These are phyloP conservation scores for Triangularia verruculosa DNA, from an alignment of 2,329 filamentous ascomycete species.

Conservation along the genomic window DNA sequence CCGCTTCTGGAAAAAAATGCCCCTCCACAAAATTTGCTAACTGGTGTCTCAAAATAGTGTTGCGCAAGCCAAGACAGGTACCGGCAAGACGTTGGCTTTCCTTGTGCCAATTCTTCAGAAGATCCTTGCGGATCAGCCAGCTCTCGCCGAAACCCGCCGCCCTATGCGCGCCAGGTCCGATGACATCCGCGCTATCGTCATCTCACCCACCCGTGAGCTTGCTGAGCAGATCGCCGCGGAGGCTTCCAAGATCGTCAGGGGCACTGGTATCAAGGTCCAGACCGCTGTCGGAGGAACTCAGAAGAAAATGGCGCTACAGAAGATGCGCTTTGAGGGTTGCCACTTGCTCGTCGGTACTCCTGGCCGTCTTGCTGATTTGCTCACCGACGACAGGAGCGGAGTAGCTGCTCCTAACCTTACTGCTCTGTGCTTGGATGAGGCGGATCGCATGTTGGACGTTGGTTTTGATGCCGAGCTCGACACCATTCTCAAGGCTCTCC, in stretches of 20 bases:
- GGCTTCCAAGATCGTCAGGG: slow-evolving; percentile 62
- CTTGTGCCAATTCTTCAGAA: slow-evolving; percentile 80
- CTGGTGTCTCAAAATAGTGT: slow-evolving; percentile 52
- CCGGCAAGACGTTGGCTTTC: slow-evolving; percentile 94
- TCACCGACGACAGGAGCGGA: slow-evolving; percentile 61
- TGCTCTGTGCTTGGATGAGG: slow-evolving; percentile 93
- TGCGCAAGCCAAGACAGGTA: slow-evolving; percentile 94
- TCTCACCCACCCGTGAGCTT: slow-evolving; percentile 79
- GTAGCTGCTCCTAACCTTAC: slow-evolving; percentile 77
- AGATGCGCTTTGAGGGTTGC: slow-evolving; percentile 72
- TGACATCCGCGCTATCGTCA: slow-evolving; percentile 67
- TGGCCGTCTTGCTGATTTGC: slow-evolving; percentile 78
- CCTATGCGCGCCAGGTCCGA: slow-evolving; percentile 41
- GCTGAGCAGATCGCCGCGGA: slow-evolving; percentile 79
- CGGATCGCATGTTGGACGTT: slow-evolving; percentile 97
- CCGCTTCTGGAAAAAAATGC: neutral
- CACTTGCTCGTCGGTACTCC: slow-evolving; percentile 89
- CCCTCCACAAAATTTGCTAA: neutral
- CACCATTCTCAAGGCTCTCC: slow-evolving; percentile 60
- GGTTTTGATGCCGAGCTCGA: slow-evolving; percentile 69
- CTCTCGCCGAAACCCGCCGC: slow-evolving; percentile 48
- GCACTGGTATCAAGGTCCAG: slow-evolving; percentile 65
- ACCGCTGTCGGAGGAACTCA: slow-evolving; percentile 90
- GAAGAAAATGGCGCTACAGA: slow-evolving; percentile 64
- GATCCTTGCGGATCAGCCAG: slow-evolving; percentile 63